phyloP scores from a whole-genome alignment of 768 basidiomycete species.

The Hygrocybe coccinea region DNA sequence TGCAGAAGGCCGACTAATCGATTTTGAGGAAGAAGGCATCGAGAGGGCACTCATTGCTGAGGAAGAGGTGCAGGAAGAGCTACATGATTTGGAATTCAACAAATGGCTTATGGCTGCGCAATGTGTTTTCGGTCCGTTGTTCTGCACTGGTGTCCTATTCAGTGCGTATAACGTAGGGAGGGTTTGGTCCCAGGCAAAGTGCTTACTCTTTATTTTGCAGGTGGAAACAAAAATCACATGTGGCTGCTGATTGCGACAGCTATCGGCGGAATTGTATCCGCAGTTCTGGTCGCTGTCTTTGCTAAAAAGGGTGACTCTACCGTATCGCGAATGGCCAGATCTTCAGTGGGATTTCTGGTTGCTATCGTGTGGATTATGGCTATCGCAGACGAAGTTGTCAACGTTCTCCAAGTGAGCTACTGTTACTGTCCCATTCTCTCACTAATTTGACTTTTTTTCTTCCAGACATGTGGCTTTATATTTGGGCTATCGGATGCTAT shows the following conservation, averaged over 20 bases:
- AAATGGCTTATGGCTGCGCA: conserved; percentile 86
- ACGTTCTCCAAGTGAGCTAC: conserved; percentile 69
- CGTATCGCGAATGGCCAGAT: conserved; percentile 61
- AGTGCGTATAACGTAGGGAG: conserved; percentile 42
- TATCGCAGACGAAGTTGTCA: conserved; percentile 93
- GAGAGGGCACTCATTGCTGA: conserved; percentile 68
- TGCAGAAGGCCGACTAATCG: conserved; percentile 47
- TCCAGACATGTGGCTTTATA: conserved; percentile 84
- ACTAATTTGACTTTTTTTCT: conserved; percentile 8
- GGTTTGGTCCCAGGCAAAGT: conserved; percentile 4
- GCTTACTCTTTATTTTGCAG: conserved; percentile 28
- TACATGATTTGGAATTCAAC: conserved; percentile 61
- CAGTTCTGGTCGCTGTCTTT: conserved; percentile 53
- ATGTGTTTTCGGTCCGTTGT: conserved; percentile 76
- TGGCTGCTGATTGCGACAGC: conserved; percentile 54
- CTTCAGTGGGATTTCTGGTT: conserved; percentile 86
- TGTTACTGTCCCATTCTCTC: neutral
- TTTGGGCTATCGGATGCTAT: conserved; percentile 97
- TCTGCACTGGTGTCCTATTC: conserved; percentile 71
- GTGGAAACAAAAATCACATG: conserved; percentile 38
- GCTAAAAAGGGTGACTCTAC: conserved; percentile 55
- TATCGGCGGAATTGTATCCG: conserved; percentile 50
- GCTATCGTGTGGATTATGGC: conserved; percentile 98
- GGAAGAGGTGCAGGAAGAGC: conserved; percentile 64
- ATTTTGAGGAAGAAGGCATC: conserved; percentile 73